These are phyloP conservation scores for Triticum aestivum DNA, from an alignment of 176 grass and related monocot genomes.

Conservation along the genomic window IWGSC_CS_RefSeq_v2.1 NC_057811.1:10521235-10521734, in stretches of 20 bases:
- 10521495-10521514: not conserved
- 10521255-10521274: not conserved
- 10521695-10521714: not conserved
- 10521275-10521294: not conserved
- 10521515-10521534: not conserved
- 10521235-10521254: conserved; percentile 32
- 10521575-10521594: no score
- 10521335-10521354: not conserved
- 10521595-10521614: not conserved
- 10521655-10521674: not conserved
- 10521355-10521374: not conserved
- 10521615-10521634: not conserved
- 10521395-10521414: not conserved
- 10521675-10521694: not conserved
- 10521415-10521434: not conserved
- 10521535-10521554: not conserved
- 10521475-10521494: not conserved
- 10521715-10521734: not conserved
- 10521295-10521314: not conserved
- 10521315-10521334: not conserved
- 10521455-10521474: not conserved
- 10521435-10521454: not conserved
- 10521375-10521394: not conserved
- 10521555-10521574: not conserved
- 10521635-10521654: not conserved